Percentiles rank a stretch among this genome's conserved stretches.
These are phyloP conservation scores for Crotalaria pallida DNA, from an alignment of 306 rosid genomes.

Conservation along the genomic window DNA sequence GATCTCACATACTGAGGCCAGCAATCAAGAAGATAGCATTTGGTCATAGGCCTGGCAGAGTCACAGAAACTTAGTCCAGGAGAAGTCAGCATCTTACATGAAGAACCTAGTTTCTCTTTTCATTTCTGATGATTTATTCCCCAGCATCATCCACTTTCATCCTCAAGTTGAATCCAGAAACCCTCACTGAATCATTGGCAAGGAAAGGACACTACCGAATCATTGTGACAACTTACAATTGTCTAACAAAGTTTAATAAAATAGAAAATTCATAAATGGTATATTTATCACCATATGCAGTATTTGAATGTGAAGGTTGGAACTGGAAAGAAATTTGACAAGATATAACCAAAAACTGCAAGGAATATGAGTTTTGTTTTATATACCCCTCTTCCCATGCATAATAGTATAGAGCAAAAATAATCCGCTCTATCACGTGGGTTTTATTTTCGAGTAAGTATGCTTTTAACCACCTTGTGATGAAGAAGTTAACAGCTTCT, in stretches of 20 bases:
- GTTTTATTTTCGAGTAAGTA: neutral
- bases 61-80: neutral
- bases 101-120: neutral
- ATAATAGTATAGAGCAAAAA: neutral
- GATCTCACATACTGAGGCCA: neutral
- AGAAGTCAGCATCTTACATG: neutral
- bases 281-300: neutral
- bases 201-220: neutral
- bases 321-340: neutral
- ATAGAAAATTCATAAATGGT: neutral
- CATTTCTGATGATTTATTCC: conserved; percentile 9
- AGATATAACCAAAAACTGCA: neutral
- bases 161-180: conserved; percentile 12
- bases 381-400: neutral
- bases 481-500: neutral
- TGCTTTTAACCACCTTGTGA: neutral
- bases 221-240: neutral
- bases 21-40: neutral
- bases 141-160: conserved; percentile 11
- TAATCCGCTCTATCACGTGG: neutral
- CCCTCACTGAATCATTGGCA: neutral
- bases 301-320: neutral
- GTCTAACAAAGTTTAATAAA: neutral
- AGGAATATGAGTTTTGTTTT: neutral
- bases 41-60: neutral